These are phyloP conservation scores for Cladorrhinum sp. DNA, from an alignment of 2,329 filamentous ascomycete species.

Conservation along the genomic window DNA sequence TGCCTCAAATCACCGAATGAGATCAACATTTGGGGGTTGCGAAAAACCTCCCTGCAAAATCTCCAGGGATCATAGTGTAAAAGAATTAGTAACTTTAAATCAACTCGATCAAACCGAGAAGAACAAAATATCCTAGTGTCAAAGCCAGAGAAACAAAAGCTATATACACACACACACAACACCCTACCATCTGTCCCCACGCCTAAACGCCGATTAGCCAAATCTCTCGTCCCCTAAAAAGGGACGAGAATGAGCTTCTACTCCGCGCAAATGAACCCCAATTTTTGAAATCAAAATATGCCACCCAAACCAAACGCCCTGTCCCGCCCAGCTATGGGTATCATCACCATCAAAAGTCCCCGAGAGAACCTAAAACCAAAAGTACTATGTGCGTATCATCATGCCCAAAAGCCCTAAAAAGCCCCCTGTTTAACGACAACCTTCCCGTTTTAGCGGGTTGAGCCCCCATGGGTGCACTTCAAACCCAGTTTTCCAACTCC, in stretches of 20 bases:
- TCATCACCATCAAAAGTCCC: slow-evolving; percentile 1
- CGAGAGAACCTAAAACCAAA: background rate
- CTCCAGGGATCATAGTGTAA: too few relatives aligned
- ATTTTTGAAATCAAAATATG: background rate
- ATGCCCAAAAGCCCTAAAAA: background rate
- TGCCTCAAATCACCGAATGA: background rate
- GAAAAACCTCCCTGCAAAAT: too few relatives aligned
- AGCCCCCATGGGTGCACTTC: background rate
- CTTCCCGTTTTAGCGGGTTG: background rate
- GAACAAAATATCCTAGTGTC: too few relatives aligned
- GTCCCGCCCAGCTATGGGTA: background rate
- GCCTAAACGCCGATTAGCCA: background rate
- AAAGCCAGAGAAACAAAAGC: too few relatives aligned
- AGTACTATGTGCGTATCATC: too few relatives aligned
- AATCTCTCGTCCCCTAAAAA: too few relatives aligned
- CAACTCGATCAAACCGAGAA: background rate
- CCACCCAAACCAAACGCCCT: background rate
- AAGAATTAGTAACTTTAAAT: too few relatives aligned
- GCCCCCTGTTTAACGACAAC: background rate
- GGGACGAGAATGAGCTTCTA: too few relatives aligned
- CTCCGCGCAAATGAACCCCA: background rate
- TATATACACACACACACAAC: too few relatives aligned
- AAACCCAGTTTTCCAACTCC: background rate
- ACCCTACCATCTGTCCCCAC: background rate
- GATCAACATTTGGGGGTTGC: background rate